These are phyloP conservation scores for Solanum appendiculatum DNA, from an alignment of 257 asterid genomes.

Conservation along the genomic window DNA sequence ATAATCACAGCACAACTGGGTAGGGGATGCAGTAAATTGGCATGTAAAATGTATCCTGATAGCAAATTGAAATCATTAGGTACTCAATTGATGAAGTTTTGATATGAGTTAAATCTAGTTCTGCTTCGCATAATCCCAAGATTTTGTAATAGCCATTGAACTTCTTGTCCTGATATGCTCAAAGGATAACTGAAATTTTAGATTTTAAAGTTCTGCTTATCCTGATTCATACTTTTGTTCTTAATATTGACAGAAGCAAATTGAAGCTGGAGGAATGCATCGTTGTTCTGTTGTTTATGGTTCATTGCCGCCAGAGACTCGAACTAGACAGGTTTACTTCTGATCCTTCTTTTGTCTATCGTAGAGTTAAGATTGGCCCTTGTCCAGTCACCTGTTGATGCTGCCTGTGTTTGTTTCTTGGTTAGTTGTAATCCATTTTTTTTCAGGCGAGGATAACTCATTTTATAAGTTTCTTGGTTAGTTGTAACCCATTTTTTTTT, in stretches of 20 bases:
- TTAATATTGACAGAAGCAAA: constrained; percentile 47
- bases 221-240: neutral
- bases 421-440: neutral
- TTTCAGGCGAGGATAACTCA: neutral
- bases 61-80: neutral
- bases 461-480: neutral
- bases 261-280: constrained; percentile 61
- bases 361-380: neutral
- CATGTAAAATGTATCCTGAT: neutral
- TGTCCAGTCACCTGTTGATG: neutral
- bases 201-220: neutral
- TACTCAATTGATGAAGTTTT: neutral
- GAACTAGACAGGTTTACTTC: constrained; percentile 75
- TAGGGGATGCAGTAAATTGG: neutral
- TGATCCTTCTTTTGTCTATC: neutral
- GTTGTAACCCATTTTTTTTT: neutral
- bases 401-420: neutral
- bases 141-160: neutral
- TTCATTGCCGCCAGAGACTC: constrained; percentile 94
- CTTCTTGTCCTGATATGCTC: neutral
- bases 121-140: neutral
- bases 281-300: constrained; percentile 97
- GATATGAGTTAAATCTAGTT: neutral
- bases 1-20: neutral
- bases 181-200: neutral